Conservation (phyloP, 352 stramenopile genomes). For the Phytophthora capsici region DNA sequence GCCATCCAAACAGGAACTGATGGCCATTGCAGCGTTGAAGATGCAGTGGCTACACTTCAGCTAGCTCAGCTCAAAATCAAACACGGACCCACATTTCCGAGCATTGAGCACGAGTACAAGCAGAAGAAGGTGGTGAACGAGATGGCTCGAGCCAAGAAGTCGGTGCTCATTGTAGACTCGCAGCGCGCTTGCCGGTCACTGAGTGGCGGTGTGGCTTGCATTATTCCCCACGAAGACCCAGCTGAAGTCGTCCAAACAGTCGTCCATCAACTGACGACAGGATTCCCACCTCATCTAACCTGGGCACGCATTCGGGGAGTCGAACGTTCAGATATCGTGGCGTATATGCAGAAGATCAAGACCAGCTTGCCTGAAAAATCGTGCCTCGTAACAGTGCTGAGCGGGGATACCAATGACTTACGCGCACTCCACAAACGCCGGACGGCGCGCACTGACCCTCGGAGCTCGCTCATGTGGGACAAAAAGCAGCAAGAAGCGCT, state of each 20-base stretch:
- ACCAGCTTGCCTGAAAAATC: slow-evolving; percentile 56
- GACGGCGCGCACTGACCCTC: slow-evolving; percentile 75
- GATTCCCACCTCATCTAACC: slow-evolving; percentile 81
- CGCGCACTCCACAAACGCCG: slow-evolving; percentile 80
- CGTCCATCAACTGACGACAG: slow-evolving; percentile 82
- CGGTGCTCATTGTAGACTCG: slow-evolving; percentile 79
- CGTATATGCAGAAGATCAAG: slow-evolving; percentile 45
- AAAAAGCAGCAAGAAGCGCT: slow-evolving; percentile 71
- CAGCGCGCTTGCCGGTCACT: slow-evolving; percentile 67
- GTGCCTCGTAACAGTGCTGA: slow-evolving; percentile 66
- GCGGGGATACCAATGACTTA: slow-evolving; percentile 57
- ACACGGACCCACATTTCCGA: slow-evolving; percentile 73
- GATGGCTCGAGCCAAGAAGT: slow-evolving; percentile 75
- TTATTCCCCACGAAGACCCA: slow-evolving; percentile 61
- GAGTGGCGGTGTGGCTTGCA: slow-evolving; percentile 63
- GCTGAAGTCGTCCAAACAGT: slow-evolving; percentile 58
- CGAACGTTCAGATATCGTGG: slow-evolving; percentile 50
- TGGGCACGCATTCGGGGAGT: slow-evolving; percentile 68
- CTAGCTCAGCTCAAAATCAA: slow-evolving; percentile 82
- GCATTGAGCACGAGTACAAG: slow-evolving; percentile 72
- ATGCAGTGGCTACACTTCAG: slow-evolving; percentile 79
- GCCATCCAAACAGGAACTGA: slow-evolving; percentile 75
- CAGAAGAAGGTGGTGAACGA: slow-evolving; percentile 85
- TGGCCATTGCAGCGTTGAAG: slow-evolving; percentile 85
- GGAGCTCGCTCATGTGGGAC: slow-evolving; percentile 81